A percentile compares a stretch with the other conserved stretches of the same genome.
phyloP scores from a whole-genome alignment of 1,284 basidiomycete species.

The Fomes fomentarius region DNA sequence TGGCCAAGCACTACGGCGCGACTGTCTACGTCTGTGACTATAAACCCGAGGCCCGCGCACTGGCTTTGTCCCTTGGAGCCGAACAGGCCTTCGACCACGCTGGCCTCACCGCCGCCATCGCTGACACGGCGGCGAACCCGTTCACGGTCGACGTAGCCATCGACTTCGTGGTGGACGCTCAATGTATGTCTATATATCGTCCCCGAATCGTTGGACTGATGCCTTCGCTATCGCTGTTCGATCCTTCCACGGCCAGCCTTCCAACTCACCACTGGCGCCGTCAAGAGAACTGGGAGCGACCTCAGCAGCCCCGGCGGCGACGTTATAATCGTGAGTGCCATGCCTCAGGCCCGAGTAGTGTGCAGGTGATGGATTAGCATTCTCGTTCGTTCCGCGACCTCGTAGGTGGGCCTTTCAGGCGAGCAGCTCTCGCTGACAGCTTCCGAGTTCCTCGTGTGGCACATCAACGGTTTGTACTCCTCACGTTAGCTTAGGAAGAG shows the following conservation, averaged over 20 bases:
- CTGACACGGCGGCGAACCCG: slow-evolving; percentile 12
- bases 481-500: no score
- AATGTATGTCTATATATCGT: slow-evolving; percentile 22
- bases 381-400: no score
- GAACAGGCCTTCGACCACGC: slow-evolving; percentile 27
- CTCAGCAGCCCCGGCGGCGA: not conserved
- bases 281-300: slow-evolving; percentile 1
- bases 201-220: not conserved
- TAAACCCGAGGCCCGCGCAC: slow-evolving; percentile 27
- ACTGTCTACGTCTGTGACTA: slow-evolving; percentile 31
- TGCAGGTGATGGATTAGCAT: not conserved
- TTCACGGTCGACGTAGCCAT: slow-evolving; percentile 31
- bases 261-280: not conserved
- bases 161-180: slow-evolving; percentile 29
- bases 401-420: slow-evolving; percentile 4
- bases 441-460: slow-evolving; percentile 1
- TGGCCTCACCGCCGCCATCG: slow-evolving; percentile 21
- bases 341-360: no score
- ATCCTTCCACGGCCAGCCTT: no score
- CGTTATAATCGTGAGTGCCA: slow-evolving; percentile 4
- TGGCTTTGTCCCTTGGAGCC: slow-evolving; percentile 31
- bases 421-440: slow-evolving; percentile 4
- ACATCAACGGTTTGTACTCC: slow-evolving; percentile 8
- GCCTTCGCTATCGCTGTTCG: no score
- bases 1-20: slow-evolving; percentile 30